Evolutionary conservation across 768 basidiomycete species (phyloP).

Genomic region (Hypholoma sublateritium): DNA sequence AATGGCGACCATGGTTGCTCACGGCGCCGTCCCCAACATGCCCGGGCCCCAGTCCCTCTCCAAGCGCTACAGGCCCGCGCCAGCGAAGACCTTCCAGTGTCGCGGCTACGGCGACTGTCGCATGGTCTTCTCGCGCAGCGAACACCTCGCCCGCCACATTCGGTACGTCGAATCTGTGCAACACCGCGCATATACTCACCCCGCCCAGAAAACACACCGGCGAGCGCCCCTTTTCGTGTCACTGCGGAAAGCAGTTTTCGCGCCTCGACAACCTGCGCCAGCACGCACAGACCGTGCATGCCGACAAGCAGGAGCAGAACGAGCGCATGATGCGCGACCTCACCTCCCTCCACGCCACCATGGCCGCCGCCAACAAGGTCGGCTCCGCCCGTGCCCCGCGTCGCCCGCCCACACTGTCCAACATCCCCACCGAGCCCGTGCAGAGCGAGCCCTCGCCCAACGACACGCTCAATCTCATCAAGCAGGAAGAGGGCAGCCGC

Average conservation of each 20-base stretch:
- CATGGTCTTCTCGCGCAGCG: conserved; percentile 95
- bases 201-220: conserved; percentile 90
- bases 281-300: conserved; percentile 95
- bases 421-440: neutral
- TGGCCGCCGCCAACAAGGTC: conserved; percentile 60
- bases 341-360: conserved; percentile 77
- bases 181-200: conserved; percentile 9
- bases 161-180: conserved; percentile 52
- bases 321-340: conserved; percentile 91
- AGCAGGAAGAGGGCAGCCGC: conserved; percentile 53
- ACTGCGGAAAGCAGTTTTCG: conserved; percentile 94
- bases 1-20: conserved; percentile 24
- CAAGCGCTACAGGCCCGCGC: conserved; percentile 79
- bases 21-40: conserved; percentile 17
- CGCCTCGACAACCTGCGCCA: conserved; percentile 96
- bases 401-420: conserved; percentile 17
- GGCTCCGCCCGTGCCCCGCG: conserved; percentile 19
- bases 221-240: conserved; percentile 94
- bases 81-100: conserved; percentile 95
- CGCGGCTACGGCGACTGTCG: conserved; percentile 92
- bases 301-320: conserved; percentile 89
- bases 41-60: conserved; percentile 24
- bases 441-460: conserved; percentile 10
- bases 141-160: conserved; percentile 95
- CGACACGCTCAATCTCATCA: conserved; percentile 28